phyloP scores from a whole-genome alignment of 2,329 filamentous ascomycete genomes.

The Cercospora zeina region DNA sequence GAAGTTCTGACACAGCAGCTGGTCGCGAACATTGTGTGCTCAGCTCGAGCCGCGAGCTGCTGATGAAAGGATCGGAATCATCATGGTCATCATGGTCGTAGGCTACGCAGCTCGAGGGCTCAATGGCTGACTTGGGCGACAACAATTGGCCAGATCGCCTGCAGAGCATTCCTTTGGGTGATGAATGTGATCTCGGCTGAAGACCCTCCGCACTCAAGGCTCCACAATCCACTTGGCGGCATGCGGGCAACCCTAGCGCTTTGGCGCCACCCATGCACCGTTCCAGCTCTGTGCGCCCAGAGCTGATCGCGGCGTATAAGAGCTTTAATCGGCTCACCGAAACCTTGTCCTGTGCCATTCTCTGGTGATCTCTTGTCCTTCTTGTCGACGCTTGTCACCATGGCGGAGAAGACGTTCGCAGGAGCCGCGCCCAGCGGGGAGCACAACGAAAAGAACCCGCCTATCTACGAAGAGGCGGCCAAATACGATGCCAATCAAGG shows the following conservation, averaged over 20 bases:
- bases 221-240: conserved; percentile 13
- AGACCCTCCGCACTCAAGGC: conserved; percentile 6
- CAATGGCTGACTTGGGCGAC: conserved; percentile 12
- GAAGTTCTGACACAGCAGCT: not conserved
- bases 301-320: conserved; percentile 9
- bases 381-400: conserved; percentile 3
- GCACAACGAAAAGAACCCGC: conserved; percentile 18
- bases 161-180: conserved; percentile 3
- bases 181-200: conserved; percentile 2
- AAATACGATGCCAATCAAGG: conserved; percentile 8
- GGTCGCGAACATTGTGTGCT: not conserved
- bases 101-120: conserved; percentile 9
- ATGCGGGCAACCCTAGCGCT: conserved; percentile 8
- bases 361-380: conserved; percentile 12
- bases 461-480: conserved; percentile 2
- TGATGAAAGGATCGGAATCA: conserved; percentile 1
- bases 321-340: conserved; percentile 7
- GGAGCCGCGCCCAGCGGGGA: not conserved
- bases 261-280: not conserved
- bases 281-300: conserved; percentile 10
- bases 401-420: conserved; percentile 11
- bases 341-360: conserved; percentile 10
- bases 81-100: conserved; percentile 8
- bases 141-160: not conserved
- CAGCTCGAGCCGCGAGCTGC: not conserved